A percentile compares a stretch with the other conserved stretches of the same genome.
Conservation (phyloP, 164 flowering plant genomes). For the Malania oleifera region DNA sequence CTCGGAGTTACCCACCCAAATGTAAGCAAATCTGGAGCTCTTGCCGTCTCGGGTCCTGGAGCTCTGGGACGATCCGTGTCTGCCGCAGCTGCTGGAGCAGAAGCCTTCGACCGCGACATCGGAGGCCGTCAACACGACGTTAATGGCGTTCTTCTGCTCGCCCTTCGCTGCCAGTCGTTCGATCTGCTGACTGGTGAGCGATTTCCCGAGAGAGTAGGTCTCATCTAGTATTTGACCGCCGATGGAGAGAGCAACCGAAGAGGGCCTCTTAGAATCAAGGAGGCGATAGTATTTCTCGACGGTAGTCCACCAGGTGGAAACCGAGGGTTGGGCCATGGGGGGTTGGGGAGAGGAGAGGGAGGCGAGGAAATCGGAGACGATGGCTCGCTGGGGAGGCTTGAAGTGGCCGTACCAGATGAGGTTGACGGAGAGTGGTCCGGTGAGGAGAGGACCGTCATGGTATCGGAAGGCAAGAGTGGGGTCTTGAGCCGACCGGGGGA, state of each 20-base stretch:
- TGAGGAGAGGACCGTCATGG: constrained; percentile 43
- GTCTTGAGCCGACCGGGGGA: constrained; percentile 18
- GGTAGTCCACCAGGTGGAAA: constrained; percentile 61
- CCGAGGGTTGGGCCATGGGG: constrained; percentile 31
- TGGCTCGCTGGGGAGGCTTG: constrained; percentile 32
- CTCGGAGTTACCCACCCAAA: constrained; percentile 67
- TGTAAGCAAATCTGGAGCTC: constrained; percentile 39
- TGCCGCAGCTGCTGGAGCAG: constrained; percentile 54
- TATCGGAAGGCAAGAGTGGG: constrained; percentile 20
- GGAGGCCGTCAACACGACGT: constrained; percentile 47
- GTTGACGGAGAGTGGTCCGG: constrained; percentile 29
- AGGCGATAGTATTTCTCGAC: constrained; percentile 41
- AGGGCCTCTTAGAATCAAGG: constrained; percentile 14
- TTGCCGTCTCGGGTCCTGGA: constrained; percentile 6
- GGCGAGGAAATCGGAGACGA: constrained; percentile 34
- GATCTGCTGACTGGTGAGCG: constrained; percentile 33
- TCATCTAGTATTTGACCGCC: constrained; percentile 49
- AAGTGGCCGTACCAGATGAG: constrained; percentile 44
- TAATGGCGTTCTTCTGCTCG: constrained; percentile 30
- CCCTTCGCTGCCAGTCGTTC: constrained; percentile 42
- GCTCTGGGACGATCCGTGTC: constrained; percentile 33
- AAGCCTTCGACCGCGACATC: constrained; percentile 59
- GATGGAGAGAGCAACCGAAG: constrained; percentile 24
- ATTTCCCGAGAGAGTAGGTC: constrained; percentile 49
- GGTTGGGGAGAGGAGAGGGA: constrained; percentile 19